Conservation (phyloP, 148 eudicot species). For the Amaranthus hypochondriacus region DNA sequence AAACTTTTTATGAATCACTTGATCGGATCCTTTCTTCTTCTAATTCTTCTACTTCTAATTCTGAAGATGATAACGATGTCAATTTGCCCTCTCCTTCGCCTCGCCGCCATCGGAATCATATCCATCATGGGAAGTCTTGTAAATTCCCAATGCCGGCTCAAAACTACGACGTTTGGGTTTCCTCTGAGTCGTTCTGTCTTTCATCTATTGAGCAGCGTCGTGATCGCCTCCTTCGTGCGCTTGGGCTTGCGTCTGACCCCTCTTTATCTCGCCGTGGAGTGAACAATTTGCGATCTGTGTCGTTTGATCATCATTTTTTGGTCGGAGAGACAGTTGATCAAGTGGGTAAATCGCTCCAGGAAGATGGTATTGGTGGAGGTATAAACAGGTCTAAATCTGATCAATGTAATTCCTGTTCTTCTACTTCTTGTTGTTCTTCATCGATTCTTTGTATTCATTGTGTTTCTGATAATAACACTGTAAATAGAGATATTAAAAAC, state of each 20-base stretch:
- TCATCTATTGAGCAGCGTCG: conserved; percentile 79
- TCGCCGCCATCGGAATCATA: conserved; percentile 12
- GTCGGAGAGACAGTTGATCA: neutral
- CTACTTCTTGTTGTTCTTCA: conserved; percentile 2
- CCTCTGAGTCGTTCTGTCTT: conserved; percentile 62
- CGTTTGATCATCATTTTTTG: conserved; percentile 26
- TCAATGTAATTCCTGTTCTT: conserved; percentile 23
- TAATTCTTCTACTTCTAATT: conserved; percentile 46
- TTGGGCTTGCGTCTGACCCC: conserved; percentile 51
- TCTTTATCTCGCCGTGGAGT: conserved; percentile 37
- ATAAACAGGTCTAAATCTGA: conserved; percentile 41
- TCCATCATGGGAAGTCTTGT: conserved; percentile 8
- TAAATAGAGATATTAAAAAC: conserved; percentile 38
- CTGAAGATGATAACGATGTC: conserved; percentile 42
- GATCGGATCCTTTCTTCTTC: conserved; percentile 46
- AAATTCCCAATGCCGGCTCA: conserved; percentile 41
- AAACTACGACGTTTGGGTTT: conserved; percentile 73
- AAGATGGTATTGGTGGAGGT: conserved; percentile 14
- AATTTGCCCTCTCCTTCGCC: conserved; percentile 21
- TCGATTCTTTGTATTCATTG: conserved; percentile 44
- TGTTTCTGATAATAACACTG: conserved; percentile 34
- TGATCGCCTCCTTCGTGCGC: conserved; percentile 45
- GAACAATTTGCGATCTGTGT: conserved; percentile 32
- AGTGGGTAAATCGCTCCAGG: neutral
- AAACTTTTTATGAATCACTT: conserved; percentile 27